Evolutionary conservation across 2,329 filamentous ascomycete species (phyloP), one percentile per base, ranked within the genome.

Genomic region (Didymella lethalis): DNA sequence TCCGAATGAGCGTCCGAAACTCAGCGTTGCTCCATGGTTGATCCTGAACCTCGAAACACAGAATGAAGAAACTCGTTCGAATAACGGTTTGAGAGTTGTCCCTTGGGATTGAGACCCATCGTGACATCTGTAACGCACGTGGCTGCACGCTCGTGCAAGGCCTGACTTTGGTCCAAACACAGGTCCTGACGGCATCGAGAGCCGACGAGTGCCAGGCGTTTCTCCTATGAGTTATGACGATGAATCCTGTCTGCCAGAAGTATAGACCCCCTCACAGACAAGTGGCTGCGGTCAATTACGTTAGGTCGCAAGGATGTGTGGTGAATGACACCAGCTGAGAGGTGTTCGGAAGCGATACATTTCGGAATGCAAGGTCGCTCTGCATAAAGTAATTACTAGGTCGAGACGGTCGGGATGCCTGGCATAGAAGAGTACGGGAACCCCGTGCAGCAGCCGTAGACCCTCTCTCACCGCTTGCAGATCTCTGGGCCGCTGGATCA

Each of bases 61-160:
- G 32, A 34, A 43, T n/a, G 26, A 16, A 4, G 26, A 45, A 7
- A 43, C 8, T 10, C 36, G 26, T 43, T 34, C 18, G 20, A 6
- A 49, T 14, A 12, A 23, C 32, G 14, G 3, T 34, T 29, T 31
- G 10, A 28, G 11, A 26, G 8, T 7, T 4, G 14, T 32, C 28
- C 32, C 26, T 54, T 16, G 6, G 29, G 23, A 12, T 34, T 23
- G n/a, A 54, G 40, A 40, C 56, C 16, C 16, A 32, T 32, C 18
- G 32, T 32, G 34, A 49, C 46, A 41, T 50, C 45, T 50, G 40
- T 41, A 50, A 54, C 32, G 44, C 43, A 49, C 26, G 38, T 54
- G 34, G 32, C 41, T 54, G 47, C 40, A 41, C 31, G 26, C 40
- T 46, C 26, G 23, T 48, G n/a, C 45, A 45, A 44, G 44, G 25